Evolutionary conservation across 139 green algal genomes (phyloP), one percentile per base, ranked within the genome.

Genomic region (Picocystis salinarum): DNA sequence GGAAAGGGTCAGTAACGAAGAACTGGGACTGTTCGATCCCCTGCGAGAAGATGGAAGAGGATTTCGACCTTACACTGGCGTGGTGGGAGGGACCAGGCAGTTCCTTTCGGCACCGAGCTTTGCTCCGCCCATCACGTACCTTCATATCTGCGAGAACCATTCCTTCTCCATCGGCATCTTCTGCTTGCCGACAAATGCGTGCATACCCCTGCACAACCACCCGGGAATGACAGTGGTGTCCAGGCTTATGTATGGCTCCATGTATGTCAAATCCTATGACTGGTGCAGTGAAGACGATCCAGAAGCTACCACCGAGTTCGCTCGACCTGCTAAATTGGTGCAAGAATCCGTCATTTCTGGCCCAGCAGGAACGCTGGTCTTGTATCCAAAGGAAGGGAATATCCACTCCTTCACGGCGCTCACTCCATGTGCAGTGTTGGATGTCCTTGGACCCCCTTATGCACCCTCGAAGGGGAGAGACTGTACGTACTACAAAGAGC

Each of bases 121-220:
- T n/a, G n/a, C n/a, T n/a, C 55, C 61, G 1, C 55, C 59, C 39
- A 80, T 92, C 46, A 85, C 69, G 19, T 93, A 93, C 50, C 57
- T 87, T 17, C 59, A 80, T 30, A 74, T 93, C 5, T 66, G 79
- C 50, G 82, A 93, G 55, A 74, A 81, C 42, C 15, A 23, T 0
- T 28, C 50, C 13, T 50, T 93, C 25, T 76, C 70, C 1, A 52
- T 93, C 23, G 82, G 82, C 25, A 81, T 93, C 18, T 93, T 93
- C 42, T 80, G 71, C 48, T 49, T 93, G 23, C 74, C 76, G 0
- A 24, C 42, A 5, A 40, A 54, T 1, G 61, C 73, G 0, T 33
- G 30, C 12, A 85, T 94, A 25, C 83, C 83, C 26, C 62, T 94
- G 42, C 83, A 92, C 56, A 72, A 93, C 52, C 81, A 92, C 46